Evolutionary conservation across 192 early-diverging fungal genomes (phyloP), one percentile per base, ranked within the genome.

Genomic region (Radiomyces spectabilis): DNA sequence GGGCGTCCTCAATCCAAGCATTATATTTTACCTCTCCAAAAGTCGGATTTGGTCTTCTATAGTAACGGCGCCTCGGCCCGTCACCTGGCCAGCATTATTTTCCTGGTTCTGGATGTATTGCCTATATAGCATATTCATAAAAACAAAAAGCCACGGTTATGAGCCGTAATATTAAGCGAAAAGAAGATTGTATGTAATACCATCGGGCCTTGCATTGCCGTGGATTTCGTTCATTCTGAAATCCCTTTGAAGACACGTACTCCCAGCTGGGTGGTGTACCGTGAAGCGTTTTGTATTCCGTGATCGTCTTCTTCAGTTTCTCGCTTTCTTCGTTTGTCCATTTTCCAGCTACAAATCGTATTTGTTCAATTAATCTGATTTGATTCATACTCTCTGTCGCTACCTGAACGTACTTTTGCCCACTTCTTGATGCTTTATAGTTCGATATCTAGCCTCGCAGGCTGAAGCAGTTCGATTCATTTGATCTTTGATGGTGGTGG

Each of bases 261-360:
- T 44, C 22, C 21, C 12, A 44, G 18, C 22, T 25, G 15, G 27
- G 4, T 3, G 2, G 1, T 25, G 4, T 19, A 44, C 27, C 22
- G 2, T 4, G 3, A n/a, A 44, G 15, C 22, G 25, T 7, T 39
- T 25, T 40, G 16, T 54, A 6, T 18, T n/a, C 24, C 19, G 16
- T 16, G 4, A 54, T 30, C 1, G 18, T 25, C 8, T 42, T 19
- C 2, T 18, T 25, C 39, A 54, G 40, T 41, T n/a, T 29, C 4
- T 39, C 21, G 1, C 12, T 35, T n/a, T 54, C 52, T 26, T 39
- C 39, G 0, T 54, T 29, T 21, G 52, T 41, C 52, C 52, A 54
- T 25, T 39, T 38, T 16, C 24, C 34, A 19, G 37, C 4, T 12
- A 16, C 33, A 33, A 32, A 35, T 32, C 5, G 18, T 26, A 38